phyloP scores from a whole-genome alignment of 495 filamentous ascomycete species.

The Tetracladium marchalianum region DNA sequence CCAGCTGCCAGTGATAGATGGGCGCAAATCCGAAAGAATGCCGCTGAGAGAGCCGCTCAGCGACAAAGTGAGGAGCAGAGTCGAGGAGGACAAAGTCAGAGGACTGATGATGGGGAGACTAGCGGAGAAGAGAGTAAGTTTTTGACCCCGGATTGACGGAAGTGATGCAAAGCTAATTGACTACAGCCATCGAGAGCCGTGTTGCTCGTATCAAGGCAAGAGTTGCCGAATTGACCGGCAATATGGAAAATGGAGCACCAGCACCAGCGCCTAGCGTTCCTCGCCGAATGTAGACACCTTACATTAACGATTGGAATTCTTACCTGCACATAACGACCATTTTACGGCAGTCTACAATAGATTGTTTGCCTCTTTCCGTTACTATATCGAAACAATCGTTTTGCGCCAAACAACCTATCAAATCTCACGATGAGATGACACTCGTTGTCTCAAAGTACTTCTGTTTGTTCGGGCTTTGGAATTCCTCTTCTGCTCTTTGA shows the following conservation, averaged over 20 bases:
- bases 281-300: not conserved
- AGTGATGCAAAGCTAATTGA: constrained; percentile 19
- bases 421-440: not conserved
- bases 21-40: constrained; percentile 93
- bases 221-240: constrained; percentile 86
- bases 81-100: constrained; percentile 31
- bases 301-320: too few relatives aligned
- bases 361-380: not conserved
- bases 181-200: constrained; percentile 79
- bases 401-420: not conserved
- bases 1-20: constrained; percentile 54
- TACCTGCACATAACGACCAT: not conserved
- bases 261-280: not conserved
- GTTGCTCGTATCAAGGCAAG: constrained; percentile 97
- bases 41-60: constrained; percentile 62
- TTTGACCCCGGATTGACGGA: not conserved
- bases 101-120: constrained; percentile 70
- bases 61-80: constrained; percentile 50
- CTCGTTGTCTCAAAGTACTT: too few relatives aligned
- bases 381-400: not conserved
- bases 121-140: constrained; percentile 93
- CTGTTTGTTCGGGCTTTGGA: not conserved
- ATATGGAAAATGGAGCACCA: constrained; percentile 44
- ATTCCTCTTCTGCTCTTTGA: not conserved
- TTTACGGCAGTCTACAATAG: not conserved